Base-by-base conservation (phyloP, 176 grass and related monocot species). In the Cenchrus purpureus region DNA sequence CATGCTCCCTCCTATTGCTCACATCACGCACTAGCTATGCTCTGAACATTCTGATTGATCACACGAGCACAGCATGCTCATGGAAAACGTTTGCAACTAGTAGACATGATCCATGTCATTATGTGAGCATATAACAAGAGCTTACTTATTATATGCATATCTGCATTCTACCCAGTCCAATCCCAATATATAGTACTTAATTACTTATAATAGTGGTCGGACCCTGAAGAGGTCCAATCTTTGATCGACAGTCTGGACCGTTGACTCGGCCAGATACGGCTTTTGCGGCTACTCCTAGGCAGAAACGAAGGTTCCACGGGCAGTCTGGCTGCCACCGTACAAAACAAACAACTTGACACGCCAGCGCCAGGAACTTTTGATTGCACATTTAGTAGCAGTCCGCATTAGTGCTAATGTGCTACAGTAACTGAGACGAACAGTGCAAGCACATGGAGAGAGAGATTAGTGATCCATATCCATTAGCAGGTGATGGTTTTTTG, bases 191-290 rank as follows among this genome's bases (percentile, higher is more conserved):
- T 25, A 25, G 25, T 25, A 25, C 25, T 25, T 25, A 25, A 25
- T 25, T 25, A 25, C 25, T 25, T 25, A 25, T 25, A 25, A 25
- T 25, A 25, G 25, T 25, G 25, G 25, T 25, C 61, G 12, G 17
- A 72, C 43, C 69, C 12, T 79, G 66, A 86, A 78, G 54, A 32
- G 50, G 58, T 6, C 66, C 13, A 79, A 64, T 16, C 22, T 68
- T 48, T 77, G 83, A 40, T 40, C 37, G 3, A 40, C 37, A 40
- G 37, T 4, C 37, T 40, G 37, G 37, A 78, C 52, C 64, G 62
- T 69, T 59, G 73, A 78, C 63, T 14, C 32, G 66, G n/a, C 12
- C 20, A 84, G 12, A 42, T 46, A 11, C 2, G 17, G 14, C 16
- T 2, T 2, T 9, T 58, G 29, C 15, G 25, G 25, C 25, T 25